Evolutionary conservation across 208 protist genomes (phyloP), one percentile per base, ranked within the genome.

Genomic region (Leishmania arabica): DNA sequence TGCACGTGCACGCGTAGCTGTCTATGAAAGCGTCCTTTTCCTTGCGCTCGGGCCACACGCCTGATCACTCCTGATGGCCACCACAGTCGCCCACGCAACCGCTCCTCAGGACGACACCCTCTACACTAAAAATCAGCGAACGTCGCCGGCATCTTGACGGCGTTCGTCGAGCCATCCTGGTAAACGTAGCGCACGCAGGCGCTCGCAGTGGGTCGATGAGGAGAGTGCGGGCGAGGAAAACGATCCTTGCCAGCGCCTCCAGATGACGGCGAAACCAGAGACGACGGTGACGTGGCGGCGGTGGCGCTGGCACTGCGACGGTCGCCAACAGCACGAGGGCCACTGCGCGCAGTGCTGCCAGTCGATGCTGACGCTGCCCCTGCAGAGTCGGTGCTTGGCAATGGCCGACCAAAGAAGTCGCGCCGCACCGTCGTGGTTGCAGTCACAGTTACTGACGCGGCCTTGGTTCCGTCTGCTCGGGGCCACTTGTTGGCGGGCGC

Each of bases 161-260:
- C 94, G 73, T 97, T 97, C 19, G 94, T 96, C 74, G 84, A 89
- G 31, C 94, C 94, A 62, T 96, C 94, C 56, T 95, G 88, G 78
- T 95, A 95, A 2, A 89, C 79, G 85, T 97, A 97, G 6, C 86
- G 78, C 53, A 84, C 88, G 45, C 70, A 66, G 3, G 74, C 74
- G 37, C 2, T 17, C 37, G 9, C 42, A 1, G 27, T 51, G 53
- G 74, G 56, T n/a, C 9, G 47, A 58, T 81, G 65, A 13, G 69
- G 75, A 21, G 68, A 60, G 53, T 82, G 49, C 60, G 66, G 69
- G 24, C 79, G 56, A 40, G 75, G 75, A 34, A 75, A 65, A 60
- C 47, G 58, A 27, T 70, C 42, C 42, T 42, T 45, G 3, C 77
- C 56, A 47, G 75, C 69, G 34, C 37, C 60, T 1, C 40, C 49